phyloP scores from a whole-genome alignment of 2,329 filamentous ascomycete genomes.

The Ophiostoma ulmi region DNA sequence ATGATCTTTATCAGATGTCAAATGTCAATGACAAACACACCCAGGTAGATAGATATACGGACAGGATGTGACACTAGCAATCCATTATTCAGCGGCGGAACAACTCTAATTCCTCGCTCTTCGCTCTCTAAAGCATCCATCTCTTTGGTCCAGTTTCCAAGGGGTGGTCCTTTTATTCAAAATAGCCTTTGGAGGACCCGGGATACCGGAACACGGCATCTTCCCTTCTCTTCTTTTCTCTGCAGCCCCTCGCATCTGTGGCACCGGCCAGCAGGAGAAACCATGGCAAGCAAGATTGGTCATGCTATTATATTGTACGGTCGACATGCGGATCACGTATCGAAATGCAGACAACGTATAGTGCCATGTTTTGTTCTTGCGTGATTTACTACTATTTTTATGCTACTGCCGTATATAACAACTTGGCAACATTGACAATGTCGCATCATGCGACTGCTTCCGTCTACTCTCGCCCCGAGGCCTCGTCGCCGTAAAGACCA shows the following conservation, averaged over 20 bases:
- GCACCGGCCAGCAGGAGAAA: conserved; percentile 2
- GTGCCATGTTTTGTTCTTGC: not conserved
- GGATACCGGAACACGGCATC: conserved; percentile 6
- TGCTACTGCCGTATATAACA: not conserved
- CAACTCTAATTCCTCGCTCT: not conserved
- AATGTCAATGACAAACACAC: not conserved
- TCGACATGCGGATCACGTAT: not conserved
- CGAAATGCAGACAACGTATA: not conserved
- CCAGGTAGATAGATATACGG: not conserved
- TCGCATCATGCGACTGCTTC: not conserved
- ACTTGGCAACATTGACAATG: not conserved
- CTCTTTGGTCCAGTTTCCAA: not conserved
- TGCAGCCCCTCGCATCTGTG: not conserved
- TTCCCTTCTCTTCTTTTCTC: not conserved
- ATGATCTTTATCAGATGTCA: not conserved
- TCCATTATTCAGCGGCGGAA: conserved; percentile 7
- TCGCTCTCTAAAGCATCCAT: not conserved
- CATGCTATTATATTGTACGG: not conserved
- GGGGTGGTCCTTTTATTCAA: not conserved
- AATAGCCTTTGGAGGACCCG: not conserved
- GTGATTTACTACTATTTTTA: not conserved
- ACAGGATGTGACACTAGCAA: not conserved
- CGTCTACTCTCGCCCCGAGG: not conserved
- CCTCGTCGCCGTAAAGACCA: not conserved
- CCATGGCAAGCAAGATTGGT: not conserved